Conservation (phyloP, 306 rosid species). For the Casuarina equisetifolia region DNA sequence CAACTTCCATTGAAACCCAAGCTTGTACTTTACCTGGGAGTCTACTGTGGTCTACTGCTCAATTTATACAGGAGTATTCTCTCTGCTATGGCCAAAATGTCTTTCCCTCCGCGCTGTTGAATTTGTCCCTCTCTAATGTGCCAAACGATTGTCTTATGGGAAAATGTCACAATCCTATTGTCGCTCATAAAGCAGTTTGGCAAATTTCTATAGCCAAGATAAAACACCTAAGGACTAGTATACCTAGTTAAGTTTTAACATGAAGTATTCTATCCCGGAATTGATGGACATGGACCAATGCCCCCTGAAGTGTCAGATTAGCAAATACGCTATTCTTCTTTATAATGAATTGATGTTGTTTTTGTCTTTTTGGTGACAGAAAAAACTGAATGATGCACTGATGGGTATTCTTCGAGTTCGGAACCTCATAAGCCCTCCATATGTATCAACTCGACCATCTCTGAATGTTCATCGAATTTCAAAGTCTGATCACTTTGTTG, state of each 20-base stretch:
- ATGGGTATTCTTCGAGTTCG: constrained; percentile 97
- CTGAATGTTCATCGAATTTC: constrained; percentile 74
- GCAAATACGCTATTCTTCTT: not conserved
- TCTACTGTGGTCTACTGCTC: not conserved
- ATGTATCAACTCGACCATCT: constrained; percentile 80
- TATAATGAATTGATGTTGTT: constrained; percentile 3
- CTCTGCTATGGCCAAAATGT: not conserved
- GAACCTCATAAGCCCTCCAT: constrained; percentile 89
- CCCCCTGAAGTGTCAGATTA: not conserved
- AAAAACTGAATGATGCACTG: constrained; percentile 86
- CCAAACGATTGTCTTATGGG: no score
- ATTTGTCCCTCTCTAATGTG: not conserved
- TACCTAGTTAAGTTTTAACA: not conserved
- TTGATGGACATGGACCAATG: not conserved
- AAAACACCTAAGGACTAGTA: not conserved
- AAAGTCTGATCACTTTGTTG: constrained; percentile 63
- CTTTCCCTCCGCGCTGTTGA: not conserved
- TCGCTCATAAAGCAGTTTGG: not conserved
- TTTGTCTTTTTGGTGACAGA: constrained; percentile 44
- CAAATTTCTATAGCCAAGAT: not conserved
- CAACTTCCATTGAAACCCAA: not conserved
- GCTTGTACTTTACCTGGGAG: not conserved
- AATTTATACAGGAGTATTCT: not conserved
- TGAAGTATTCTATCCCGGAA: not conserved
- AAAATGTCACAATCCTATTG: not conserved